Conservation (phyloP, 192 early-diverging fungal species). For the Coemansia sp. region DNA sequence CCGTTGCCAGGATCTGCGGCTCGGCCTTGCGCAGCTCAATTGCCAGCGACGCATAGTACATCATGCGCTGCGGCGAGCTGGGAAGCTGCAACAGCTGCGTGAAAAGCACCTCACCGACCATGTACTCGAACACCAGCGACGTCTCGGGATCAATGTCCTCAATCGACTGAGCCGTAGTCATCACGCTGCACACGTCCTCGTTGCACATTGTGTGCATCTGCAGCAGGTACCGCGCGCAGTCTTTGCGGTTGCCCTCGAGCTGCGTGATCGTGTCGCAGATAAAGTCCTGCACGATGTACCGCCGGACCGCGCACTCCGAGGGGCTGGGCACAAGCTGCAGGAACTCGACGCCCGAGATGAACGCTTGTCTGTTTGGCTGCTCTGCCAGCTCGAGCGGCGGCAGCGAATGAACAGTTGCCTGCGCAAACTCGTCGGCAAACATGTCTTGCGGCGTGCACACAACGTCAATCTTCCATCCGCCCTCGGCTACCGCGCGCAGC, state of each 20-base stretch:
- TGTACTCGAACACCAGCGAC: conserved; percentile 57
- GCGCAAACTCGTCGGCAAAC: conserved; percentile 40
- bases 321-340: conserved; percentile 49
- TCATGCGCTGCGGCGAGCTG: conserved; percentile 37
- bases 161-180: conserved; percentile 32
- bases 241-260: conserved; percentile 91
- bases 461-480: conserved; percentile 42
- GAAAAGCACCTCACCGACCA: conserved; percentile 61
- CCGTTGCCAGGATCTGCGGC: conserved; percentile 37
- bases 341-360: conserved; percentile 24
- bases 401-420: conserved; percentile 44
- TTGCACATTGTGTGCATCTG: conserved; percentile 61
- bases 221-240: conserved; percentile 76
- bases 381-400: conserved; percentile 27
- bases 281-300: conserved; percentile 74
- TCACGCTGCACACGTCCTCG: conserved; percentile 54
- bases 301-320: conserved; percentile 29
- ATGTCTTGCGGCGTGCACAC: conserved; percentile 37
- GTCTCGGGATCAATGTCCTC: conserved; percentile 40
- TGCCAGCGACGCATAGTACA: conserved; percentile 56
- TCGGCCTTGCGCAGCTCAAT: conserved; percentile 57
- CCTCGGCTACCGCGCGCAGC: conserved; percentile 27
- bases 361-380: not conserved
- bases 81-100: conserved; percentile 63
- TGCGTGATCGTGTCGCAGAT: conserved; percentile 77